These are phyloP conservation scores for Xanthoceras sorbifolium DNA, from an alignment of 345 rosid species.

Conservation along the genomic window DNA sequence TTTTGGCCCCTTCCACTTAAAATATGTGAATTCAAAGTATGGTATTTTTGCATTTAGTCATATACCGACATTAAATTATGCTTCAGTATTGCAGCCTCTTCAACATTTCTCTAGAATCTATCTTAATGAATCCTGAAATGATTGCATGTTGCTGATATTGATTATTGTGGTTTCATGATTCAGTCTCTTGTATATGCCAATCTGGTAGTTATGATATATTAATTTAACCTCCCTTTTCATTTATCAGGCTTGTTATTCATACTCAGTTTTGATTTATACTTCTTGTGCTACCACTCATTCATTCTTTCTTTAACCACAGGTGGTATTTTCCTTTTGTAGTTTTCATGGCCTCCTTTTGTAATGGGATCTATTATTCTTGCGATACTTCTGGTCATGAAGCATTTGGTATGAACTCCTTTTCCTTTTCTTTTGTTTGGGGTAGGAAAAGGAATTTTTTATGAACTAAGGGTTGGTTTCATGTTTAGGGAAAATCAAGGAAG, in stretches of 20 bases:
- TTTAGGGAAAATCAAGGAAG: conserved; percentile 92
- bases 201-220: neutral
- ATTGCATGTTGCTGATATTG: neutral
- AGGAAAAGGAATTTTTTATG: neutral
- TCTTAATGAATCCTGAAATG: neutral
- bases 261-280: neutral
- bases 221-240: conserved; percentile 8
- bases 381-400: conserved; percentile 82
- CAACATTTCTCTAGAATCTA: neutral
- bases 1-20: neutral
- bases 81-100: neutral
- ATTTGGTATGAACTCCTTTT: conserved; percentile 60
- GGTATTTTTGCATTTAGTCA: neutral
- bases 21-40: too few species aligned
- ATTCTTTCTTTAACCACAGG: conserved; percentile 53
- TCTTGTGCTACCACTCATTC: conserved; percentile 36
- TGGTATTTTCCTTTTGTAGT: conserved; percentile 78
- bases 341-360: conserved; percentile 97
- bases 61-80: neutral
- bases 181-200: conserved; percentile 11
- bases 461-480: conserved; percentile 24
- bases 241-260: neutral
- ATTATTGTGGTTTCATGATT: conserved; percentile 7
- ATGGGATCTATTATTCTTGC: conserved; percentile 90
- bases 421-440: neutral